Evolutionary conservation across 306 rosid genomes (phyloP).

Genomic region (Herpetospermum pedunculosum): DNA sequence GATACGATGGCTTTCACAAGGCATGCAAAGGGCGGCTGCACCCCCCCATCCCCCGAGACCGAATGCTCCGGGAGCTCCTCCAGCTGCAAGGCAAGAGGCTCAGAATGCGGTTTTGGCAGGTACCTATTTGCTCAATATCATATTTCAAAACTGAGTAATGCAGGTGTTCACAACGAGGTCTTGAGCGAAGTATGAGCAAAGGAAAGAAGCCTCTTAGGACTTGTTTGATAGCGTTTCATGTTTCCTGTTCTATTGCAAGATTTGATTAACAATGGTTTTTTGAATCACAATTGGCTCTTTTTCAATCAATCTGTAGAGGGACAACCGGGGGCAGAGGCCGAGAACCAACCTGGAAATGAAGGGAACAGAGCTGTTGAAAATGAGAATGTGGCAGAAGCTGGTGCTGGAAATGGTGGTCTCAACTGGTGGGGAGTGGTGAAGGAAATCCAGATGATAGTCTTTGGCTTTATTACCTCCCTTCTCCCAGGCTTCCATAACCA

Average conservation of each 20-base stretch:
- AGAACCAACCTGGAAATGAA: conserved; percentile 39
- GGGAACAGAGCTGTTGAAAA: conserved; percentile 36
- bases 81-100: conserved; percentile 57
- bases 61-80: conserved; percentile 41
- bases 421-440: conserved; percentile 90
- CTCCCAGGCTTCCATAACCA: conserved; percentile 88
- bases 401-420: conserved; percentile 49
- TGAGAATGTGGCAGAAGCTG: conserved; percentile 51
- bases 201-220: not conserved
- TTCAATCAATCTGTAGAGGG: conserved; percentile 30
- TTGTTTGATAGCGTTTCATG: too few species aligned
- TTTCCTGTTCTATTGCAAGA: not conserved
- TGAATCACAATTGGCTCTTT: not conserved
- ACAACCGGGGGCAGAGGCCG: conserved; percentile 42
- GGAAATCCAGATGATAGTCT: conserved; percentile 91
- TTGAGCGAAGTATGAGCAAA: not conserved
- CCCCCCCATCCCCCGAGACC: conserved; percentile 87
- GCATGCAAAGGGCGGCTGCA: conserved; percentile 91
- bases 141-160: not conserved
- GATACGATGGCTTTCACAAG: conserved; percentile 82
- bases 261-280: not conserved
- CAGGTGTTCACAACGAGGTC: not conserved
- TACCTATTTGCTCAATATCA: conserved; percentile 11
- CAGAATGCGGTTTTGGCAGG: conserved; percentile 67
- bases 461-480: conserved; percentile 86